Evolutionary conservation across 305 asterid species (phyloP), one percentile per base, ranked within the genome.

Genomic region (Fraxinus angustifolia): DNA sequence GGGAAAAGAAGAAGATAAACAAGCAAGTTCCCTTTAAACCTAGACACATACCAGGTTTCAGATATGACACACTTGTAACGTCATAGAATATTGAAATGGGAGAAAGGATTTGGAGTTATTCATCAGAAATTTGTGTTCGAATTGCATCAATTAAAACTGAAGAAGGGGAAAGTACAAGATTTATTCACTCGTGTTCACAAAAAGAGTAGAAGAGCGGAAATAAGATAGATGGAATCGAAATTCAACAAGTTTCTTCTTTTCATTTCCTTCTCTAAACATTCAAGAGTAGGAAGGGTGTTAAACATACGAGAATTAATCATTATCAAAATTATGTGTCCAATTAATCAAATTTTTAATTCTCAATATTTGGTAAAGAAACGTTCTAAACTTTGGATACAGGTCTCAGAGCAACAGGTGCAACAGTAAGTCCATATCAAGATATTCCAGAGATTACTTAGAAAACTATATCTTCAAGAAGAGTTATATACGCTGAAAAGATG

Each of bases 211-310:
- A 19, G 33, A 17, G 60, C 50, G 4, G 26, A 56, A 62, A 62
- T 62, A 21, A 75, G 21, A 60, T 21, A 71, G 67, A 73, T 19
- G 78, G 53, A 45, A 79, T 77, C 19, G 65, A 28, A 77, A 14
- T 31, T 42, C 7, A 23, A 38, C 38, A 60, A 8, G n/a, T 82
- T 80, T 53, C 76, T 73, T 45, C 34, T 3, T 67, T 83, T 81
- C 79, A 45, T 26, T n/a, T 81, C 81, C 30, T 38, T 50, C 67
- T 38, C 30, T 65, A 53, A 67, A 62, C 68, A 58, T 19, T 58
- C 68, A 58, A 40, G 68, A 58, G 68, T 19, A 58, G 68, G 68
- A 17, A 56, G 67, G 26, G 28, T 17, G 23, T 56, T 2, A 17
- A 58, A 17, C 68, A 17, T 19, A 58, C 62, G 8, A 17, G 67